Evolutionary conservation across 2,329 filamentous ascomycete species (phyloP).

Genomic region (Verticillium isaacii): DNA sequence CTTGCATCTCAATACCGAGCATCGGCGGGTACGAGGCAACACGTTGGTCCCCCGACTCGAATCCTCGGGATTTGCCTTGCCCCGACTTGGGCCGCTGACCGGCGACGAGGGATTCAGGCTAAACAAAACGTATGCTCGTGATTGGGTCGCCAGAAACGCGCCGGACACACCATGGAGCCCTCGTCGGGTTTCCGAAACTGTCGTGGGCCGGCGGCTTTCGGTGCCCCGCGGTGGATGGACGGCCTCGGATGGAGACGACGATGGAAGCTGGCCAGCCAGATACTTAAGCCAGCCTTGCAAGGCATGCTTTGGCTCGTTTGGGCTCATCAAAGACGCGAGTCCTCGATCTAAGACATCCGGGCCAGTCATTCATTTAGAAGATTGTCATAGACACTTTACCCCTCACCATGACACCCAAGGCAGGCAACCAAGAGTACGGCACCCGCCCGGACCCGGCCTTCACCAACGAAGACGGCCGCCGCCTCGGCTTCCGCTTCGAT

Average conservation of each 20-base stretch:
- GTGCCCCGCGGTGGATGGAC: neutral
- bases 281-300: neutral
- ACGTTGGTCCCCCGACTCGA: neutral
- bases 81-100: neutral
- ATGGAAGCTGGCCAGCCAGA: neutral
- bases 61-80: neutral
- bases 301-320: neutral
- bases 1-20: neutral
- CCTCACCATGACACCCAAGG: slow-evolving; percentile 1
- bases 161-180: neutral
- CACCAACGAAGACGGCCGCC: slow-evolving; percentile 13
- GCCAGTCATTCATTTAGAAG: neutral
- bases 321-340: neutral
- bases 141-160: neutral
- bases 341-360: neutral
- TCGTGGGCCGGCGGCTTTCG: neutral
- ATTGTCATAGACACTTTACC: neutral
- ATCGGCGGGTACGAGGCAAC: neutral
- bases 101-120: neutral
- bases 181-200: neutral
- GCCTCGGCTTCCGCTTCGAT: slow-evolving; percentile 27
- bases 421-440: slow-evolving; percentile 8
- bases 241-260: neutral
- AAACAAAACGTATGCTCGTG: neutral
- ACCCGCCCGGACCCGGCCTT: slow-evolving; percentile 6